These are phyloP conservation scores for cucumber (Cucumis sativus) DNA, from an alignment of 306 rosid species.

Conservation along the genomic window DNA sequence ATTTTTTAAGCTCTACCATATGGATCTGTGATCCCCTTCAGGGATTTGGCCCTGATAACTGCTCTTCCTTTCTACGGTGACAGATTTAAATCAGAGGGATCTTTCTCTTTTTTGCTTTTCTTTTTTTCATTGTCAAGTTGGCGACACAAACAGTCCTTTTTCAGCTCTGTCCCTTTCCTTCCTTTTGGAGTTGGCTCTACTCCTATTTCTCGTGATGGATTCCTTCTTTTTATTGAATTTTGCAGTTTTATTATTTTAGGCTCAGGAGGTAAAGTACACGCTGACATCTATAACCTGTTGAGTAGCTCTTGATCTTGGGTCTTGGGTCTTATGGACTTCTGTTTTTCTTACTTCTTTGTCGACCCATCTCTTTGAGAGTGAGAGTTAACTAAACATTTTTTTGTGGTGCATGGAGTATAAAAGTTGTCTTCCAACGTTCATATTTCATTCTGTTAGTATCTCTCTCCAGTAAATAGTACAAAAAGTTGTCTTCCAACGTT, in stretches of 20 bases:
- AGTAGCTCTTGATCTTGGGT: background rate
- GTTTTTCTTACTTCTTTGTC: background rate
- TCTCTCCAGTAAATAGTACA: background rate
- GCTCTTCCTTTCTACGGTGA: slow-evolving; percentile 12
- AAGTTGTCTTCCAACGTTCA: background rate
- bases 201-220: slow-evolving; percentile 36
- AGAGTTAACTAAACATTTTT: background rate
- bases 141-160: slow-evolving; percentile 46
- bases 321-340: background rate
- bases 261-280: background rate
- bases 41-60: slow-evolving; percentile 5
- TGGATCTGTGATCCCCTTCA: slow-evolving; percentile 11
- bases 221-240: slow-evolving; percentile 20
- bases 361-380: slow-evolving; percentile 2
- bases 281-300: background rate
- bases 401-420: background rate
- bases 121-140: slow-evolving; percentile 11
- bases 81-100: slow-evolving; percentile 11
- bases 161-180: slow-evolving; percentile 28
- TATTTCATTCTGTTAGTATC: background rate
- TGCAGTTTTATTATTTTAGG: slow-evolving; percentile 23
- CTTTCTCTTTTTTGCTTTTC: slow-evolving; percentile 24
- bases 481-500: background rate
- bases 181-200: slow-evolving; percentile 24
- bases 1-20: slow-evolving; percentile 7